phyloP scores from a whole-genome alignment of 208 protist genomes.

The Leishmania amazonensis region DNA sequence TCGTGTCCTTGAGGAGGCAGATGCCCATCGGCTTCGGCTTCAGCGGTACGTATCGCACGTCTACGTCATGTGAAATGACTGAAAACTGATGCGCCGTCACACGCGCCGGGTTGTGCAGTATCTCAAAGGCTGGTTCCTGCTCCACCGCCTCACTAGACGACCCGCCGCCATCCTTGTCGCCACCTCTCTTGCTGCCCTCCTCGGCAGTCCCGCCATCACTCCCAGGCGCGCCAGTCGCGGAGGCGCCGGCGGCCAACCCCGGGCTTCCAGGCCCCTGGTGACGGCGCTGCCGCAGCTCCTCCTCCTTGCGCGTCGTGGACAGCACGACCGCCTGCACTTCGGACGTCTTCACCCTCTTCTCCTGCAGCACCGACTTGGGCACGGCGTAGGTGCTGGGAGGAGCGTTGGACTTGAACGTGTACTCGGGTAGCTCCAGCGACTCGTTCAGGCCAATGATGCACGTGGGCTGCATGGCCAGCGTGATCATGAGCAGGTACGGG shows the following conservation, averaged over 20 bases:
- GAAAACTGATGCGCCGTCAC: conserved; percentile 78
- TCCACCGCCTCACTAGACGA: conserved; percentile 20
- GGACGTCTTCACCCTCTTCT: conserved; percentile 83
- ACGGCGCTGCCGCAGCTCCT: conserved; percentile 74
- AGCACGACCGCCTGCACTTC: conserved; percentile 75
- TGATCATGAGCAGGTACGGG: conserved; percentile 97
- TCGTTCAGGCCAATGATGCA: conserved; percentile 98
- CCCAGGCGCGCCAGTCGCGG: background rate
- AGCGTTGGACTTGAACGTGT: conserved; percentile 91
- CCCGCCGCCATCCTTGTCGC: conserved; percentile 6
- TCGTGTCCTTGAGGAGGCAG: conserved; percentile 79
- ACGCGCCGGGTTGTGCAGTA: conserved; percentile 82
- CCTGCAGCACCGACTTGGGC: conserved; percentile 81
- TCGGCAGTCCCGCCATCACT: background rate
- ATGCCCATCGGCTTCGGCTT: conserved; percentile 74
- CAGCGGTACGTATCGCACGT: conserved; percentile 74
- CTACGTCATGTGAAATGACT: conserved; percentile 66
- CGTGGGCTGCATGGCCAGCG: conserved; percentile 96
- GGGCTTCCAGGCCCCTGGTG: conserved; percentile 24
- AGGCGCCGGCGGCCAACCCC: conserved; percentile 3
- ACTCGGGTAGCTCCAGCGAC: conserved; percentile 96
- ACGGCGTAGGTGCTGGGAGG: conserved; percentile 94
- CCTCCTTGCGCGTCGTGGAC: conserved; percentile 88
- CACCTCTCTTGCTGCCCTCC: conserved; percentile 6
- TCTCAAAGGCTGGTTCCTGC: conserved; percentile 57